Evolutionary conservation across 2,329 filamentous ascomycete genomes (phyloP).

Genomic region (Neonectria magnoliae): DNA sequence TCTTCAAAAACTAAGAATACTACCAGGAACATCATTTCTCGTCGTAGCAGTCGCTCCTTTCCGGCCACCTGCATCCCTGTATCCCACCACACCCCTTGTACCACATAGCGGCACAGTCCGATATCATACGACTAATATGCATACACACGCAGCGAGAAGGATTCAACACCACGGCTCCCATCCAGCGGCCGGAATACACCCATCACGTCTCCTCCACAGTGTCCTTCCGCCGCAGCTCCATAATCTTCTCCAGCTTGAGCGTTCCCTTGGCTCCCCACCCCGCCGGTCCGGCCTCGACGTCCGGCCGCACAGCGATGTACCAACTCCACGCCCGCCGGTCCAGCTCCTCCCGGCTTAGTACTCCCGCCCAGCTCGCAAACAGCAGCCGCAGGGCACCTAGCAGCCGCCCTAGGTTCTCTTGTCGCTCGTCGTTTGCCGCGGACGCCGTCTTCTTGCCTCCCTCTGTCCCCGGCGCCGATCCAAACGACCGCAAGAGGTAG

Average conservation of each 20-base stretch:
- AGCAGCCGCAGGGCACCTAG: slow-evolving; percentile 77
- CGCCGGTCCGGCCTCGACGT: slow-evolving; percentile 76
- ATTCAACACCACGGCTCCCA: background rate
- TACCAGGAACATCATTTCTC: background rate
- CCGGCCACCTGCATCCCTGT: slow-evolving; percentile 15
- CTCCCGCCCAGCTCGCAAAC: slow-evolving; percentile 77
- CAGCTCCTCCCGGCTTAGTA: slow-evolving; percentile 71
- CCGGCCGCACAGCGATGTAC: slow-evolving; percentile 81
- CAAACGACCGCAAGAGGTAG: slow-evolving; percentile 70
- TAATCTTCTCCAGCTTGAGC: slow-evolving; percentile 72
- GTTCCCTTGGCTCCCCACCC: slow-evolving; percentile 87
- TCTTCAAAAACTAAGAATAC: background rate
- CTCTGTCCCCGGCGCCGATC: slow-evolving; percentile 50
- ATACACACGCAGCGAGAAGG: background rate
- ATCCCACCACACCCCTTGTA: slow-evolving; percentile 12
- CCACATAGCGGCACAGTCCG: slow-evolving; percentile 16
- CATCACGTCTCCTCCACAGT: background rate
- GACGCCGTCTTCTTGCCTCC: slow-evolving; percentile 52
- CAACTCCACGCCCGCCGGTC: slow-evolving; percentile 82
- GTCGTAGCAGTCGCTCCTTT: slow-evolving; percentile 2
- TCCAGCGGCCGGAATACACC: background rate
- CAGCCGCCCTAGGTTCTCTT: slow-evolving; percentile 74
- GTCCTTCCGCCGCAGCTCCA: slow-evolving; percentile 61
- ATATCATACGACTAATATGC: slow-evolving; percentile 20
- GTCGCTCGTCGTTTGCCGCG: slow-evolving; percentile 67